Conservation (phyloP, 306 rosid species). For the Dryas octopetala region DNA sequence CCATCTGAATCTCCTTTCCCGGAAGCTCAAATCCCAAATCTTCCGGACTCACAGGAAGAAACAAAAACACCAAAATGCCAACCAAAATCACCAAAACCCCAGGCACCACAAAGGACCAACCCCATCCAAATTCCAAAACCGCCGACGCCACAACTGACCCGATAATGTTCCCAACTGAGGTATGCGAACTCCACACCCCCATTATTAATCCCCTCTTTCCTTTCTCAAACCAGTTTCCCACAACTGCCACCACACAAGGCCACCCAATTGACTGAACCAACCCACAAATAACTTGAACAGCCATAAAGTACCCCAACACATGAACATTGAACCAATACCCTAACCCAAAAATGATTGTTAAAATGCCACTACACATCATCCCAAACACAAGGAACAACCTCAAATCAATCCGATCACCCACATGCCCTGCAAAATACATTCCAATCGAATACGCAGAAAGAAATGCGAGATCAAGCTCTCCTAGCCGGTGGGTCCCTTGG, state of each 20-base stretch:
- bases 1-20: constrained; percentile 56
- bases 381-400: constrained; percentile 81
- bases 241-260: constrained; percentile 94
- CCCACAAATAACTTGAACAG: constrained; percentile 79
- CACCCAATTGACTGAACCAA: constrained; percentile 95
- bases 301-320: constrained; percentile 59
- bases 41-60: constrained; percentile 73
- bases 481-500: constrained; percentile 66
- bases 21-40: constrained; percentile 58
- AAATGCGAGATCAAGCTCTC: constrained; percentile 85
- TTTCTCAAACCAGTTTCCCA: constrained; percentile 85
- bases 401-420: constrained; percentile 81
- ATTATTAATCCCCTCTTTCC: constrained; percentile 84
- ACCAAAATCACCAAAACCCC: constrained; percentile 66
- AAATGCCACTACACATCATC: constrained; percentile 85
- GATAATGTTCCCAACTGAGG: constrained; percentile 84
- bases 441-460: constrained; percentile 74
- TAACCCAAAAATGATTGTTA: constrained; percentile 66
- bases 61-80: constrained; percentile 61
- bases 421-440: constrained; percentile 83
- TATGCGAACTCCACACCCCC: constrained; percentile 93
- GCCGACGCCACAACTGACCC: constrained; percentile 78
- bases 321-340: constrained; percentile 88
- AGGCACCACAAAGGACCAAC: constrained; percentile 91
- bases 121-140: constrained; percentile 88